phyloP scores from a whole-genome alignment of 2,329 filamentous ascomycete genomes.

The Fusarium globosum region DNA sequence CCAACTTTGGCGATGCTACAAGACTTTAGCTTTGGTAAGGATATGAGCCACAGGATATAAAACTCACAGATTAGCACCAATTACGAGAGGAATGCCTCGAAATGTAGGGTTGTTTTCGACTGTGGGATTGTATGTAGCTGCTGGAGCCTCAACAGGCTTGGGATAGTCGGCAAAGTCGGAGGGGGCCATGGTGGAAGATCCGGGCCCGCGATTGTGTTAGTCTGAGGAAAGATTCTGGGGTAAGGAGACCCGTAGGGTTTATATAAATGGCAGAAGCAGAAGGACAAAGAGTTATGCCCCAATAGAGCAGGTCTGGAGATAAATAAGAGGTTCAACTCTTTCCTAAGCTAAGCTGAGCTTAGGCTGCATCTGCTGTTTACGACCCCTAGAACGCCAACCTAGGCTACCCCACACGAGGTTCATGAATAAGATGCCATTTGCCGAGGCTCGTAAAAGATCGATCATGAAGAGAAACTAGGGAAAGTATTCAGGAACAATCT shows the following conservation, averaged over 20 bases:
- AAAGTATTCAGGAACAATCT: not conserved
- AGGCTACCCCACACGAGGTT: not conserved
- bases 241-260: not conserved
- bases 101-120: conserved; percentile 75
- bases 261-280: not conserved
- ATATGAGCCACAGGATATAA: not conserved
- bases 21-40: conserved; percentile 11
- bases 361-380: not conserved
- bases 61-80: conserved; percentile 70
- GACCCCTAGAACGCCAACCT: not conserved
- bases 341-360: not conserved
- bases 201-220: not conserved
- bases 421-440: not conserved
- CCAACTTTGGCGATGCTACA: conserved; percentile 69
- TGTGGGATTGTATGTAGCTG: conserved; percentile 50
- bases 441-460: conserved; percentile 18
- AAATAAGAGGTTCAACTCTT: conserved; percentile 6
- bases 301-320: not conserved
- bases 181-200: conserved; percentile 41
- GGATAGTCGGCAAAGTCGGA: conserved; percentile 59
- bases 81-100: conserved; percentile 71
- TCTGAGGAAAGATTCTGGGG: not conserved
- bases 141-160: conserved; percentile 49
- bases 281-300: not conserved
- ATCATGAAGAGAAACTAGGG: not conserved